Evolutionary conservation across 1,139 yeast species (phyloP).

Genomic region (Hansenula sp.): DNA sequence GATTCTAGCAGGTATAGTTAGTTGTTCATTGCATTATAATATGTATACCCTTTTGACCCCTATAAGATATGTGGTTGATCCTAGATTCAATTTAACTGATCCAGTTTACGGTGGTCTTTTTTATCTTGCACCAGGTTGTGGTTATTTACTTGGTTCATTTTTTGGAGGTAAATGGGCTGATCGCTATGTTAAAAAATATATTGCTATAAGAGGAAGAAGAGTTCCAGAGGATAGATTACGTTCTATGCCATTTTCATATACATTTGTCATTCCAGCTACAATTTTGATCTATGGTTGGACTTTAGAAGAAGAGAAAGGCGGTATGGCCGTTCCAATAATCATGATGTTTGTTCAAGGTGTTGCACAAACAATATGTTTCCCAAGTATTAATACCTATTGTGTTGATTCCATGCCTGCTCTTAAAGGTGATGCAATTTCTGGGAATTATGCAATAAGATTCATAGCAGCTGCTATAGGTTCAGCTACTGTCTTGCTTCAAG

Average conservation of each 20-base stretch:
- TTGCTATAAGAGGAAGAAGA: constrained; percentile 36
- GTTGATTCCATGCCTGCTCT: constrained; percentile 51
- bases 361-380: constrained; percentile 46
- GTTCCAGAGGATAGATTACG: constrained; percentile 49
- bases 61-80: constrained; percentile 48
- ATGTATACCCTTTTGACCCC: constrained; percentile 53
- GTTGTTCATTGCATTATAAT: constrained; percentile 36
- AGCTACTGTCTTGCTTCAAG: constrained; percentile 40
- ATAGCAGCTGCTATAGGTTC: constrained; percentile 46
- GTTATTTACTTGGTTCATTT: constrained; percentile 43
- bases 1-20: constrained; percentile 39
- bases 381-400: constrained; percentile 49
- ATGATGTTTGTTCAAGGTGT: constrained; percentile 43
- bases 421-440: constrained; percentile 49
- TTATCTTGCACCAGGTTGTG: constrained; percentile 49
- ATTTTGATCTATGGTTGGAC: constrained; percentile 51
- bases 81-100: constrained; percentile 40
- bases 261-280: constrained; percentile 36
- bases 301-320: constrained; percentile 42
- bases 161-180: constrained; percentile 51
- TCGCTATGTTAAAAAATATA: constrained; percentile 36
- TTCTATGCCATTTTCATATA: constrained; percentile 34
- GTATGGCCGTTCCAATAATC: constrained; percentile 48
- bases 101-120: constrained; percentile 47
- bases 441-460: constrained; percentile 46